Evolutionary conservation across 208 protist genomes (phyloP).

Genomic region (Wallacemonas sp.): DNA sequence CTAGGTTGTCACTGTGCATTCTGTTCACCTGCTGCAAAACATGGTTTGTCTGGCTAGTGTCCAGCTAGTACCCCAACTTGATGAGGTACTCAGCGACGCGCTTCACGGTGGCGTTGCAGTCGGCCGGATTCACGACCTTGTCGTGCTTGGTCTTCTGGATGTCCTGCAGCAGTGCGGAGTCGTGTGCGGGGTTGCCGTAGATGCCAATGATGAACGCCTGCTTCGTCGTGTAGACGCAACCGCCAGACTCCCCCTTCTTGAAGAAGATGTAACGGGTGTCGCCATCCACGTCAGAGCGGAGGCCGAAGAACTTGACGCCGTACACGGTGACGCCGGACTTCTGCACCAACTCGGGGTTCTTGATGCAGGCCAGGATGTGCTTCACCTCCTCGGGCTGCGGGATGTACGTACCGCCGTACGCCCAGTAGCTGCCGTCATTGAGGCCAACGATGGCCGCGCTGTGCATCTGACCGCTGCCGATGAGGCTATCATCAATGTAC

Average conservation of each 20-base stretch:
- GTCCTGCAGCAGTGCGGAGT: constrained; percentile 60
- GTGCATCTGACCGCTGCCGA: constrained; percentile 88
- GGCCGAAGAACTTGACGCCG: constrained; percentile 87
- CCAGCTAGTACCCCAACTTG: constrained; percentile 72
- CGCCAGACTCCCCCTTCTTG: constrained; percentile 86
- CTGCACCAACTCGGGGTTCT: constrained; percentile 63
- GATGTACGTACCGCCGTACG: constrained; percentile 82
- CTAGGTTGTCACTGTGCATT: neutral
- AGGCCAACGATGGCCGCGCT: constrained; percentile 82
- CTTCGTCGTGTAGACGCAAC: constrained; percentile 87
- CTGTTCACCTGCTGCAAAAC: too few relatives aligned
- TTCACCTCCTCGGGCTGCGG: constrained; percentile 86
- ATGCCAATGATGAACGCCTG: constrained; percentile 81
- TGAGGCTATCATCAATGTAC: constrained; percentile 88
- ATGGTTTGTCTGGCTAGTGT: neutral
- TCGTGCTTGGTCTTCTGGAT: constrained; percentile 42
- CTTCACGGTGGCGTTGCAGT: constrained; percentile 87
- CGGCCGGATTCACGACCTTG: constrained; percentile 77
- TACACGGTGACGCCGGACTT: constrained; percentile 77
- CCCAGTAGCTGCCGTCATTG: constrained; percentile 88
- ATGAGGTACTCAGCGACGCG: constrained; percentile 88
- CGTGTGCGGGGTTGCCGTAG: constrained; percentile 75
- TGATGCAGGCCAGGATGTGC: constrained; percentile 74
- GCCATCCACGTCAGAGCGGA: constrained; percentile 73
- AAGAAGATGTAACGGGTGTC: constrained; percentile 86